Conservation (phyloP, 2,329 filamentous ascomycete species). For the Trichophyton equinum region DNA sequence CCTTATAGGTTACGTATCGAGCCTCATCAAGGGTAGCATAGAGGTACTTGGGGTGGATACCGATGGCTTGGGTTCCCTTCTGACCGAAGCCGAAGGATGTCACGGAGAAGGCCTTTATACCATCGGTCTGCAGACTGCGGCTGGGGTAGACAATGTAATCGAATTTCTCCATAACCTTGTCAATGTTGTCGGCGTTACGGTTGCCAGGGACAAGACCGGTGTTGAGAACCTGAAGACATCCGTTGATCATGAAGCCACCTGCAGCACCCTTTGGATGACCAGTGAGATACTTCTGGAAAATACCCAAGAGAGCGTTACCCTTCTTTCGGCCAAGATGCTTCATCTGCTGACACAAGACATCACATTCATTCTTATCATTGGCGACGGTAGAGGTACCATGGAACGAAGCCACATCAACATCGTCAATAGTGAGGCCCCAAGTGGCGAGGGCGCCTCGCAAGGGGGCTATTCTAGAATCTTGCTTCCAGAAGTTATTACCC, state of each 20-base stretch:
- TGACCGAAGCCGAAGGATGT: constrained; percentile 99
- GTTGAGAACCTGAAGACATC: constrained; percentile 89
- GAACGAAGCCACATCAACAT: constrained; percentile 91
- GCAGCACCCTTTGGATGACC: constrained; percentile 98
- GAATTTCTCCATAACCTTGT: constrained; percentile 91
- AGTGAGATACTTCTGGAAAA: constrained; percentile 99
- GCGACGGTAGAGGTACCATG: constrained; percentile 97
- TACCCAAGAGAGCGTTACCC: constrained; percentile 89
- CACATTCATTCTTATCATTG: constrained; percentile 99
- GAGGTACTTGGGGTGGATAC: constrained; percentile 91
- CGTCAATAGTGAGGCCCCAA: constrained; percentile 95
- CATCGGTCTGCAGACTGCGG: constrained; percentile 90
- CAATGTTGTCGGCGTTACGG: constrained; percentile 94
- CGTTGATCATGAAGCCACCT: constrained; percentile 99
- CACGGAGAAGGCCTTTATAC: constrained; percentile 95
- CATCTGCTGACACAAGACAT: constrained; percentile 92
- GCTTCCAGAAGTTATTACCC: constrained; percentile 99
- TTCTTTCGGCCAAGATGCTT: constrained; percentile 88
- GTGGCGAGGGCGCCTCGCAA: constrained; percentile 91
- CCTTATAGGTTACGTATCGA: constrained; percentile 68
- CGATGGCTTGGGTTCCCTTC: constrained; percentile 94
- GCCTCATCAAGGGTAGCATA: constrained; percentile 85
- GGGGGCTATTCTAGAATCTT: constrained; percentile 83
- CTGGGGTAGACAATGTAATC: constrained; percentile 97
- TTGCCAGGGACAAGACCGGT: constrained; percentile 89